Conservation (phyloP, 371 early-diverging fungal genomes). For the Phascolomyces articulosus region DNA sequence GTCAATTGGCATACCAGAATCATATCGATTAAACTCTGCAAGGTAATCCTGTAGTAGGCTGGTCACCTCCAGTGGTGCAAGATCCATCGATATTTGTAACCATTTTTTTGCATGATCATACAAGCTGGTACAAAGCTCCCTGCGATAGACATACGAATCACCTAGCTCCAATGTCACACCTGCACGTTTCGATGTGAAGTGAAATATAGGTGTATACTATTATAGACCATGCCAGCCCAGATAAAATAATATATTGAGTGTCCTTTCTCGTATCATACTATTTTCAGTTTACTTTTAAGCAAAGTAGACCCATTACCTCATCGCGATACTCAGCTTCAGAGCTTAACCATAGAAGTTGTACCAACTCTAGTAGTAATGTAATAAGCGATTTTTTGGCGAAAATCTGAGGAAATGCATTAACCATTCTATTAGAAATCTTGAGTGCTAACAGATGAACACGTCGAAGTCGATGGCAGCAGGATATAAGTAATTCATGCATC, state of each 20-base stretch:
- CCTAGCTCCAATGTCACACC: slow-evolving; percentile 74
- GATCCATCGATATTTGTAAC: slow-evolving; percentile 58
- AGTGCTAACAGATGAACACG: slow-evolving; percentile 66
- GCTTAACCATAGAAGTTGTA: slow-evolving; percentile 78
- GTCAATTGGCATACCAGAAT: slow-evolving; percentile 47
- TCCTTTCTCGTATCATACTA: no score
- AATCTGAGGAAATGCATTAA: slow-evolving; percentile 67
- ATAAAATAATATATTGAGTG: no score
- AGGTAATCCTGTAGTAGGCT: slow-evolving; percentile 71
- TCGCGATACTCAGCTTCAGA: slow-evolving; percentile 83
- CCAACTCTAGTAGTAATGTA: slow-evolving; percentile 72
- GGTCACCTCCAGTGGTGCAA: slow-evolving; percentile 62
- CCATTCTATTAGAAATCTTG: slow-evolving; percentile 57
- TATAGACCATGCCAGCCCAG: background rate
- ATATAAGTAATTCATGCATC: slow-evolving; percentile 62
- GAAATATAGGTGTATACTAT: slow-evolving; percentile 72
- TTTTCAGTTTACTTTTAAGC: no score
- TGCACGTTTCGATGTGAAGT: slow-evolving; percentile 67
- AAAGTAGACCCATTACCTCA: no score
- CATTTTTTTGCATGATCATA: slow-evolving; percentile 72
- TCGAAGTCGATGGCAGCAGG: slow-evolving; percentile 68
- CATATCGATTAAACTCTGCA: slow-evolving; percentile 56
- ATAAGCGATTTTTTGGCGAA: slow-evolving; percentile 69
- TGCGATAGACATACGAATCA: slow-evolving; percentile 77
- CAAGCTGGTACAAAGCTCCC: slow-evolving; percentile 65